A percentile compares a stretch with the other conserved stretches of the same genome.
Evolutionary conservation across 2,329 filamentous ascomycete species (phyloP).

Genomic region (Monosporascus sp.): DNA sequence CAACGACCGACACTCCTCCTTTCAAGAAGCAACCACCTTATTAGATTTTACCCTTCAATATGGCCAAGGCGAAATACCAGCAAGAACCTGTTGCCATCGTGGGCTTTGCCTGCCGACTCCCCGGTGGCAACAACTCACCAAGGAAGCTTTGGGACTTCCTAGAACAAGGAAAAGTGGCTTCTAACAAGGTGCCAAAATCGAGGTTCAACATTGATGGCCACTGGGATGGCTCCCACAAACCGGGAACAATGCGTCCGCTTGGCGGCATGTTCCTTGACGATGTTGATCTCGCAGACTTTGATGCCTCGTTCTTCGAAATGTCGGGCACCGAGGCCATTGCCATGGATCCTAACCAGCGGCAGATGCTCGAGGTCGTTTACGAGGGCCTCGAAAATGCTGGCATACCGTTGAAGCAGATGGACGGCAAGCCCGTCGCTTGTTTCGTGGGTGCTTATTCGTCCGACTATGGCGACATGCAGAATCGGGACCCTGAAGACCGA

Average conservation of each 20-base stretch:
- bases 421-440: conserved; percentile 11
- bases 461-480: conserved; percentile 15
- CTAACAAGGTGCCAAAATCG: conserved; percentile 18
- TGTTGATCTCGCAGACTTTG: conserved; percentile 26
- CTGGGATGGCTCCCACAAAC: conserved; percentile 30
- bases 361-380: conserved; percentile 23
- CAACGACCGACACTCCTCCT: too few species aligned
- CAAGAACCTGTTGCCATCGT: conserved; percentile 35
- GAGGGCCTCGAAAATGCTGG: conserved; percentile 25
- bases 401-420: conserved; percentile 9
- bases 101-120: conserved; percentile 36
- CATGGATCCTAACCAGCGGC: conserved; percentile 21
- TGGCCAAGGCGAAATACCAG: too few species aligned
- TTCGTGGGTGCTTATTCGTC: too few species aligned
- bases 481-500: conserved; percentile 14
- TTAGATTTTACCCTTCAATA: too few species aligned
- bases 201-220: conserved; percentile 31
- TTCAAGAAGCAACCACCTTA: too few species aligned
- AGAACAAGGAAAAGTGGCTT: conserved; percentile 23
- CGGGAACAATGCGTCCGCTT: conserved; percentile 26
- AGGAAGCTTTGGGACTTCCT: conserved; percentile 33
- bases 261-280: conserved; percentile 34
- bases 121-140: conserved; percentile 29
- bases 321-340: conserved; percentile 6
- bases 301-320: conserved; percentile 26